Base-by-base conservation (phyloP, 257 asterid genomes). In the Knoxia roxburghii region DNA sequence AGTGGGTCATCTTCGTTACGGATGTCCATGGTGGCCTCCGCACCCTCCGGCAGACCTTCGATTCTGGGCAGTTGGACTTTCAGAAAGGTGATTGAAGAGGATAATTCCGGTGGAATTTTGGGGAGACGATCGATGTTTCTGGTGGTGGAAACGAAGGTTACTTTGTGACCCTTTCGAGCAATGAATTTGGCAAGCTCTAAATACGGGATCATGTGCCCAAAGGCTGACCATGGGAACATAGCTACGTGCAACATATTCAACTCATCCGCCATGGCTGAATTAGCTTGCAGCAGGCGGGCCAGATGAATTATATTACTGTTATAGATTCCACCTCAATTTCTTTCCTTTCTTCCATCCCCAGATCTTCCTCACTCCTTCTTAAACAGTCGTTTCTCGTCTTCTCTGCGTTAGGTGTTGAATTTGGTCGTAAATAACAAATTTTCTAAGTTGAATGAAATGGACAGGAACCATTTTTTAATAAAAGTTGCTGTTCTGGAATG, bases 151-250 rank as follows among this genome's bases (percentile, higher is more conserved):
- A 80, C 48, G 61, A 71, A 80, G 63, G 78, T 39, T 7, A 80
- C 41, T n/a, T 33, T 71, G 82, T 71, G 74, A 24, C 85, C 85
- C 52, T 37, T 74, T 30, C 48, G 23, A 48, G 81, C 75, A 20
- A 80, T 11, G 74, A 33, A 32, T 32, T 76, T 80, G 41, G 84
- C 62, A n/a, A 73, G 70, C 30, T 80, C 77, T 6, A 80, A 39
- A 26, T 24, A 80, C 30, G 85, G 82, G n/a, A 73, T 71, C n/a
- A 80, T 58, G 45, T 76, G 84, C 13, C 84, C 81, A 17, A 79
- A 79, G 29, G 81, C 85, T 15, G 67, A 43, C 85, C 82, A 80
- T 39, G 80, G 85, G 32, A 80, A 71, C 78, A 80, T 54, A 10
- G 64, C 72, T 0, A 80, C 24, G 26, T 71, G 82, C 39, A 78